Percentiles rank a stretch among this genome's conserved stretches.
phyloP scores from a whole-genome alignment of 345 rosid genomes.

The Gossypium anomalum region DNA sequence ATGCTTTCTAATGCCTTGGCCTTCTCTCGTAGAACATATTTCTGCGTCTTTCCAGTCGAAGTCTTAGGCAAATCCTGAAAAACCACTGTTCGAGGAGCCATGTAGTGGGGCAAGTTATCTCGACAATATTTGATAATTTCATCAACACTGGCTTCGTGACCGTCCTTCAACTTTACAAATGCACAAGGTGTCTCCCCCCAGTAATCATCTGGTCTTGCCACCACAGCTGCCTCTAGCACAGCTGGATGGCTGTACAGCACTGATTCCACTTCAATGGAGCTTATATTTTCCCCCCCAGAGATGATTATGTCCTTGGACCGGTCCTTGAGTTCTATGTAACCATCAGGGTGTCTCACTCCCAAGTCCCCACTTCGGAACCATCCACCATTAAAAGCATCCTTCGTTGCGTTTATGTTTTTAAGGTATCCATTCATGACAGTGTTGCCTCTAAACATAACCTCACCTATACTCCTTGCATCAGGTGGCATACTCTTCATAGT shows the following conservation, averaged over 20 bases:
- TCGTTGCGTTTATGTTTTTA: constrained; percentile 30
- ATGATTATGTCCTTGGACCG: constrained; percentile 41
- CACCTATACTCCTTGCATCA: constrained; percentile 38
- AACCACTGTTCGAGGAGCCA: constrained; percentile 18
- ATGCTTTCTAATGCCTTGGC: constrained; percentile 19
- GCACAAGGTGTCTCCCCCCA: constrained; percentile 46
- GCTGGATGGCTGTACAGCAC: constrained; percentile 33
- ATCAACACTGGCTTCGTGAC: not conserved
- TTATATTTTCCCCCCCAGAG: constrained; percentile 43
- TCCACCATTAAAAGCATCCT: constrained; percentile 34
- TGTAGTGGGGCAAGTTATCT: constrained; percentile 16
- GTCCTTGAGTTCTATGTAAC: constrained; percentile 40
- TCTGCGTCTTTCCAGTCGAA: constrained; percentile 19
- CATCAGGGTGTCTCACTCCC: constrained; percentile 39
- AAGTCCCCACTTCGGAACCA: constrained; percentile 44
- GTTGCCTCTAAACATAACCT: constrained; percentile 44
- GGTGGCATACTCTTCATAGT: constrained; percentile 35
- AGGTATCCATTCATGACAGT: constrained; percentile 43
- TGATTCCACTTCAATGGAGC: constrained; percentile 38
- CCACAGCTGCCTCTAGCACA: constrained; percentile 39
- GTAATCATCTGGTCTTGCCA: constrained; percentile 36
- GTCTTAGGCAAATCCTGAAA: constrained; percentile 23
- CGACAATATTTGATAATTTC: constrained; percentile 14
- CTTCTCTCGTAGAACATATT: constrained; percentile 17
- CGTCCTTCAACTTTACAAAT: constrained; percentile 37